Evolutionary conservation across 108 stramenopile genomes (phyloP).

Genomic region (Aurantiochytrium sp.): DNA sequence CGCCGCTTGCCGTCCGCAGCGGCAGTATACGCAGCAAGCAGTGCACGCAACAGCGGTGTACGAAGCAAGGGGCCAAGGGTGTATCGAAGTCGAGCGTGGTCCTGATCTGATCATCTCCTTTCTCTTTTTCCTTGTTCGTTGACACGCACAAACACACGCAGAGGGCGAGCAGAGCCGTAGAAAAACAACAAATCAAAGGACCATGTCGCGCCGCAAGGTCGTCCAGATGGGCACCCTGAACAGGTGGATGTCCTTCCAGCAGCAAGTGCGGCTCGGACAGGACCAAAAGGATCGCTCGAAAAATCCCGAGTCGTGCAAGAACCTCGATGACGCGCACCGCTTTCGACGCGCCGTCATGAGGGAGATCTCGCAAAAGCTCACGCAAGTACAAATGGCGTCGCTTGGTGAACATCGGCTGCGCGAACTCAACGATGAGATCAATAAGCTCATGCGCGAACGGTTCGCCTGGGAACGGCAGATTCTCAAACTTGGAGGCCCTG

Average conservation of each 20-base stretch:
- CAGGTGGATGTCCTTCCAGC: slow-evolving; percentile 27
- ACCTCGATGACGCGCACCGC: neutral
- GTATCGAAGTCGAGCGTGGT: too few species aligned
- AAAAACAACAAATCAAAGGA: too few species aligned
- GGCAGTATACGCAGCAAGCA: too few species aligned
- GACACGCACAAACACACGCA: too few species aligned
- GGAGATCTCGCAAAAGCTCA: slow-evolving; percentile 68
- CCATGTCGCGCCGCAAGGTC: neutral
- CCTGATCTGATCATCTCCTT: too few species aligned
- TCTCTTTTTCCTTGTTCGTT: too few species aligned
- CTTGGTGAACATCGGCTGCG: slow-evolving; percentile 87
- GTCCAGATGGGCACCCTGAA: slow-evolving; percentile 16
- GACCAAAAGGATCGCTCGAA: neutral
- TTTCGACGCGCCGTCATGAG: neutral
- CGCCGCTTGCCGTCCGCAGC: too few species aligned
- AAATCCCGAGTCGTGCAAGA: neutral
- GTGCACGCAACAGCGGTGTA: too few species aligned
- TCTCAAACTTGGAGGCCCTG: slow-evolving; percentile 69
- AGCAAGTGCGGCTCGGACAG: neutral
- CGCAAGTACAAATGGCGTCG: slow-evolving; percentile 83
- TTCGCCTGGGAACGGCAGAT: slow-evolving; percentile 86
- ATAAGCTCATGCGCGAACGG: slow-evolving; percentile 84
- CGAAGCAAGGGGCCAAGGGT: too few species aligned
- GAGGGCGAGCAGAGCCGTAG: too few species aligned
- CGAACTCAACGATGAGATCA: slow-evolving; percentile 94